These are phyloP conservation scores for Stylonectria norvegica DNA, from an alignment of 2,329 filamentous ascomycete species.

Conservation along the genomic window DNA sequence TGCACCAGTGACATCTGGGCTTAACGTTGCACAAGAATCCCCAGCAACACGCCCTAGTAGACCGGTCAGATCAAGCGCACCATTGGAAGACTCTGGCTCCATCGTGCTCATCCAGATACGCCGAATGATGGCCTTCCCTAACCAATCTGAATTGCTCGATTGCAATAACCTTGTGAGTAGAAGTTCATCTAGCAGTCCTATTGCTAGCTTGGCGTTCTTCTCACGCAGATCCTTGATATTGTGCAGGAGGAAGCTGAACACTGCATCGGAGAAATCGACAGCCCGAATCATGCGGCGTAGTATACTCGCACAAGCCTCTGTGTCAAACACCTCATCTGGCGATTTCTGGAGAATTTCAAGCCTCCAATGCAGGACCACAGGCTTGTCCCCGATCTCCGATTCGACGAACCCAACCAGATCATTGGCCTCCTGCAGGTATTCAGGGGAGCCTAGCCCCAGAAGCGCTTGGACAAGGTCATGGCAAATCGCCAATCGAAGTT, in stretches of 20 bases:
- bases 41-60: conserved; percentile 35
- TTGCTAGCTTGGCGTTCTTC: conserved; percentile 47
- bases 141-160: conserved; percentile 52
- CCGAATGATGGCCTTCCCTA: conserved; percentile 66
- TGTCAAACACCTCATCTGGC: conserved; percentile 46
- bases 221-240: conserved; percentile 64
- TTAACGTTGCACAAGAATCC: conserved; percentile 46
- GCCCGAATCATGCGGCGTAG: conserved; percentile 60
- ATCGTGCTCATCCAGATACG: conserved; percentile 63
- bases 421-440: conserved; percentile 49
- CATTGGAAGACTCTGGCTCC: conserved; percentile 32
- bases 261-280: conserved; percentile 57
- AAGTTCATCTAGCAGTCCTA: conserved; percentile 59
- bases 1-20: conserved; percentile 60
- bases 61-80: conserved; percentile 23
- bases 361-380: conserved; percentile 63
- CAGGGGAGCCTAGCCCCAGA: conserved; percentile 44
- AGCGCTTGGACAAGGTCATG: conserved; percentile 59
- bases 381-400: conserved; percentile 59
- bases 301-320: conserved; percentile 47
- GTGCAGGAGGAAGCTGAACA: conserved; percentile 63
- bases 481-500: conserved; percentile 64
- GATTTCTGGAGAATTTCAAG: conserved; percentile 60
- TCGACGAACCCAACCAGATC: conserved; percentile 60
- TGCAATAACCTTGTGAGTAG: conserved; percentile 54